Percentiles rank a stretch among this genome's conserved stretches.
Evolutionary conservation across 2,329 filamentous ascomycete genomes (phyloP).

Genomic region (Hypoxylon sp.): DNA sequence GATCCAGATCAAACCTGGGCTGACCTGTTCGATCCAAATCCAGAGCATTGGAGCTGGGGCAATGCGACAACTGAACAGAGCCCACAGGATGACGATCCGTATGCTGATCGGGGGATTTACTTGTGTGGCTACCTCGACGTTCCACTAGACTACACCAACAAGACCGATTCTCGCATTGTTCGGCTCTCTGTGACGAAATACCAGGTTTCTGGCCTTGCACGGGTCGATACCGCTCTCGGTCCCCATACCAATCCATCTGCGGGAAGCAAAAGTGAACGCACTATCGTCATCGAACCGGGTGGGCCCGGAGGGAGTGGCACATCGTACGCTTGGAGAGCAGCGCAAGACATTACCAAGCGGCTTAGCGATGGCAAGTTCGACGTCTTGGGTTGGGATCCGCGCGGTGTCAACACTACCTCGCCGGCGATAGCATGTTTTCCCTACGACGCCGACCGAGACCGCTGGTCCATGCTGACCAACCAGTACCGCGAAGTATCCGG

Average conservation of each 20-base stretch:
- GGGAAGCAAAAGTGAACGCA: constrained; percentile 61
- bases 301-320: constrained; percentile 67
- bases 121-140: constrained; percentile 65
- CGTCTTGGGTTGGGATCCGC: constrained; percentile 69
- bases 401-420: constrained; percentile 65
- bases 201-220: constrained; percentile 63
- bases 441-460: constrained; percentile 62
- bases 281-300: constrained; percentile 66
- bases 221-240: constrained; percentile 27
- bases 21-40: constrained; percentile 60
- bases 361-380: constrained; percentile 62
- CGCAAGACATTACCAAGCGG: constrained; percentile 58
- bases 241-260: constrained; percentile 24
- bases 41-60: constrained; percentile 64
- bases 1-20: constrained; percentile 59
- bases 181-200: constrained; percentile 66
- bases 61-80: constrained; percentile 40
- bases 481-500: constrained; percentile 59
- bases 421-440: constrained; percentile 65
- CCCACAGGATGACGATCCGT: constrained; percentile 50
- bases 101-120: constrained; percentile 61
- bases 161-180: constrained; percentile 60
- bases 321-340: constrained; percentile 57
- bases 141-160: constrained; percentile 64
- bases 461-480: constrained; percentile 60